These are phyloP conservation scores for Scopulariopsis brevicaulis DNA, from an alignment of 2,329 filamentous ascomycete species.

Conservation along the genomic window DNA sequence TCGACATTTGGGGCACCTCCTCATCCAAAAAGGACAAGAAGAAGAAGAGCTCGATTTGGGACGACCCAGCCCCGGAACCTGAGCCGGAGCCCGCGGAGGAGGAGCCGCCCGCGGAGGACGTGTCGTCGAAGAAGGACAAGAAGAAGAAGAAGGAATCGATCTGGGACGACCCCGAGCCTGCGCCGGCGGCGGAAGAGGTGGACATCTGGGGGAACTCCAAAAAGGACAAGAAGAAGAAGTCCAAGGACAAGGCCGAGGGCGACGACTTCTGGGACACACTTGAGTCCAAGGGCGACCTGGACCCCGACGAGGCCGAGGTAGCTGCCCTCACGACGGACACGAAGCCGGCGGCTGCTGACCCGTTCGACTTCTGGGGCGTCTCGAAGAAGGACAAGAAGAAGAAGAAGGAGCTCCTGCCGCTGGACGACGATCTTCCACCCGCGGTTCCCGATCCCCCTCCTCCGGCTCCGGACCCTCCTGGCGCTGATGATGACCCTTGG, in stretches of 20 bases:
- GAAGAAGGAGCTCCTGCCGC: slow-evolving; percentile 12
- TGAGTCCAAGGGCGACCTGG: slow-evolving; percentile 13
- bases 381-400: slow-evolving; percentile 34
- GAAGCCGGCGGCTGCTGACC: slow-evolving; percentile 13
- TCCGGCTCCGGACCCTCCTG: neutral
- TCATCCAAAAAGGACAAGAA: slow-evolving; percentile 27
- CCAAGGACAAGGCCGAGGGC: slow-evolving; percentile 12
- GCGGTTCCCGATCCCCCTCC: neutral
- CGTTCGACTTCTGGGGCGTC: slow-evolving; percentile 4
- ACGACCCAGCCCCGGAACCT: slow-evolving; percentile 7
- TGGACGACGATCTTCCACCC: slow-evolving; percentile 10
- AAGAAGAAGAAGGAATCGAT: slow-evolving; percentile 21
- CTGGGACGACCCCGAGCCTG: slow-evolving; percentile 13
- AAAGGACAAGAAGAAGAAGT: slow-evolving; percentile 22
- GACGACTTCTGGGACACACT: slow-evolving; percentile 14
- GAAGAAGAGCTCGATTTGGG: slow-evolving; percentile 16
- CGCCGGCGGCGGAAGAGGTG: slow-evolving; percentile 8
- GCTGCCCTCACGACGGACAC: slow-evolving; percentile 9
- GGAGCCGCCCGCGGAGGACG: neutral
- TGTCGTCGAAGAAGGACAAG: slow-evolving; percentile 19
- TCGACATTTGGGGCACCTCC: slow-evolving; percentile 10
- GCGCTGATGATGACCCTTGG: slow-evolving; percentile 15
- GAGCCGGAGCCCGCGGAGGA: slow-evolving; percentile 15
- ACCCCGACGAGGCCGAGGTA: slow-evolving; percentile 10
- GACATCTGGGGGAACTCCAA: slow-evolving; percentile 7